Evolutionary conservation across 2,329 filamentous ascomycete genomes (phyloP).

Genomic region (Blumeriella jaapii): DNA sequence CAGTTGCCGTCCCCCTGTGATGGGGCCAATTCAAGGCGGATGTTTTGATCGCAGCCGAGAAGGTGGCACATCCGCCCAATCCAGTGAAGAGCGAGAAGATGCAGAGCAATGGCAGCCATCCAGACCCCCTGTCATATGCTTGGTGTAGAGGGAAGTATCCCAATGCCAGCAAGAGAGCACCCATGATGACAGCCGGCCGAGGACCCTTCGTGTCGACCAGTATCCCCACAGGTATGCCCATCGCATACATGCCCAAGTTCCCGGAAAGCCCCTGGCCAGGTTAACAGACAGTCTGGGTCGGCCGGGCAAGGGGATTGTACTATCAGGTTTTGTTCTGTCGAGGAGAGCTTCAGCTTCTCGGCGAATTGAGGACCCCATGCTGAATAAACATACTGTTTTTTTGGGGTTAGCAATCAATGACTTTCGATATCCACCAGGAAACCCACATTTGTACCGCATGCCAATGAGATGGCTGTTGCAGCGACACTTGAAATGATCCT

Average conservation of each 20-base stretch:
- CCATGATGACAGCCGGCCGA: slow-evolving; percentile 64
- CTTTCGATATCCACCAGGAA: neutral
- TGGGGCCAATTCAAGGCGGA: slow-evolving; percentile 86
- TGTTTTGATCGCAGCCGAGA: slow-evolving; percentile 73
- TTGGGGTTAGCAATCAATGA: slow-evolving; percentile 5
- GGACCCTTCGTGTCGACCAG: slow-evolving; percentile 77
- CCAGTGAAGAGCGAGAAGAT: slow-evolving; percentile 80
- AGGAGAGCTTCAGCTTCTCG: slow-evolving; percentile 70
- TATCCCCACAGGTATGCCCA: slow-evolving; percentile 80
- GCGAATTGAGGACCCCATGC: slow-evolving; percentile 97
- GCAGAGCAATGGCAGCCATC: slow-evolving; percentile 53
- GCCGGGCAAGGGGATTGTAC: slow-evolving; percentile 35
- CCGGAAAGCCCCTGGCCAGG: slow-evolving; percentile 48
- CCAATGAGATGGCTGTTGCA: slow-evolving; percentile 72
- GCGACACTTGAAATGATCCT: slow-evolving; percentile 76
- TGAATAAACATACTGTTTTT: slow-evolving; percentile 80
- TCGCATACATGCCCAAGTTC: slow-evolving; percentile 89
- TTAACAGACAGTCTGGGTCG: slow-evolving; percentile 24
- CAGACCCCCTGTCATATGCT: slow-evolving; percentile 61
- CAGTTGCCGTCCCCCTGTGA: slow-evolving; percentile 85
- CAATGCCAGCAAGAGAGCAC: slow-evolving; percentile 57
- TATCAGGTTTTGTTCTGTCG: slow-evolving; percentile 89
- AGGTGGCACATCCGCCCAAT: slow-evolving; percentile 82
- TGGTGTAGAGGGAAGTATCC: slow-evolving; percentile 80
- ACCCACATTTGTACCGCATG: slow-evolving; percentile 84